phyloP scores from a whole-genome alignment of 306 rosid species.

The Quercus variabilis region DNA sequence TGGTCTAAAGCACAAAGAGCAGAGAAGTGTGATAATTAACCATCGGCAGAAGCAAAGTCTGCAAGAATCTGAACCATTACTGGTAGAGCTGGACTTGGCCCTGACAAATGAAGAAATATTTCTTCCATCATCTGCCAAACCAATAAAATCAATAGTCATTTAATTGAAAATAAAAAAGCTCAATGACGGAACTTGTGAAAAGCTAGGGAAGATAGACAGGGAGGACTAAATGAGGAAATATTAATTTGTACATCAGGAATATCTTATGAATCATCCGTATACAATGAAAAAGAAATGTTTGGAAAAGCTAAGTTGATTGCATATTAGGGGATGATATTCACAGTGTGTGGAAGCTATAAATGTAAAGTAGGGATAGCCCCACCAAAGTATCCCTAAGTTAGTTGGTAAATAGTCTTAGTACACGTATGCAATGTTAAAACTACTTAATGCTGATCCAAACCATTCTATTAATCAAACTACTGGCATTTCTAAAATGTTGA shows the following conservation, averaged over 20 bases:
- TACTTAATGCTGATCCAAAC: background rate
- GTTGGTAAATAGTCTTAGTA: background rate
- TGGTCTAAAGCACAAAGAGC: slow-evolving; percentile 14
- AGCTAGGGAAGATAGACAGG: background rate
- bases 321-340: background rate
- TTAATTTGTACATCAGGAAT: background rate
- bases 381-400: too few relatives aligned
- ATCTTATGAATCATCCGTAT: background rate
- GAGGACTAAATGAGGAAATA: background rate
- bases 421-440: background rate
- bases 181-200: background rate
- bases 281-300: too few relatives aligned
- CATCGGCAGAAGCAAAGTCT: slow-evolving; percentile 82
- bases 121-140: slow-evolving; percentile 93
- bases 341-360: background rate
- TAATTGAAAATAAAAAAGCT: background rate
- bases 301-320: background rate
- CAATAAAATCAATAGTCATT: slow-evolving; percentile 22
- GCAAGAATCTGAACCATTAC: slow-evolving; percentile 97
- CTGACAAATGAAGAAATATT: slow-evolving; percentile 80
- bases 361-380: background rate
- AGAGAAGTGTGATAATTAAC: slow-evolving; percentile 41
- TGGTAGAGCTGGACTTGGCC: slow-evolving; percentile 74
- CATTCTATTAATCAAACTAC: background rate
- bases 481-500: background rate